Evolutionary conservation across 2,329 filamentous ascomycete genomes (phyloP).

Genomic region (Talaromyces amestolkiae): DNA sequence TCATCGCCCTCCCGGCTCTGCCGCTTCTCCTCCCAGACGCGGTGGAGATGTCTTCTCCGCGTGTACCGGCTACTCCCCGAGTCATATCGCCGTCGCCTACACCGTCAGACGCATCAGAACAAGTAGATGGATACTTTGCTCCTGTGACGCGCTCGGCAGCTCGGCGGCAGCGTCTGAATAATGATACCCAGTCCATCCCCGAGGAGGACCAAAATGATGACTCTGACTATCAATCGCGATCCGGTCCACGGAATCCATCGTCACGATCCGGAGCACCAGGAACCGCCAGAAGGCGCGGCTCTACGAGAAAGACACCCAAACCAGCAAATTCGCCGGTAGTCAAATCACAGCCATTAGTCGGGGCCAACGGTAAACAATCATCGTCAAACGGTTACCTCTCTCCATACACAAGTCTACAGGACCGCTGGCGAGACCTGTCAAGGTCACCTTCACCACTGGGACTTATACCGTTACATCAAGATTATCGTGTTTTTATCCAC

Average conservation of each 20-base stretch:
- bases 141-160: conserved; percentile 75
- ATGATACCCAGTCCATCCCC: conserved; percentile 58
- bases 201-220: conserved; percentile 53
- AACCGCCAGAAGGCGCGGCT: conserved; percentile 42
- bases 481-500: conserved; percentile 90
- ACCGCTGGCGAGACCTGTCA: conserved; percentile 84
- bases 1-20: conserved; percentile 42
- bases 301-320: conserved; percentile 45
- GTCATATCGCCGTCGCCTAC: conserved; percentile 88
- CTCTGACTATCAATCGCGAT: conserved; percentile 60
- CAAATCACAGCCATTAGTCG: conserved; percentile 34
- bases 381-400: conserved; percentile 66
- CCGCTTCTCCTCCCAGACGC: conserved; percentile 44
- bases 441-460: conserved; percentile 89
- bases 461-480: conserved; percentile 88
- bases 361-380: conserved; percentile 38
- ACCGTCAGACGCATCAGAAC: conserved; percentile 50
- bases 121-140: conserved; percentile 64
- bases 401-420: conserved; percentile 55
- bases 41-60: conserved; percentile 47
- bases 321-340: conserved; percentile 33
- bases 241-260: conserved; percentile 68
- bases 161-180: conserved; percentile 51
- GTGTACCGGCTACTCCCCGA: conserved; percentile 68
- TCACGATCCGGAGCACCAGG: conserved; percentile 33